Evolutionary conservation across 192 early-diverging fungal species (phyloP).

Genomic region (Coemansia sp.): DNA sequence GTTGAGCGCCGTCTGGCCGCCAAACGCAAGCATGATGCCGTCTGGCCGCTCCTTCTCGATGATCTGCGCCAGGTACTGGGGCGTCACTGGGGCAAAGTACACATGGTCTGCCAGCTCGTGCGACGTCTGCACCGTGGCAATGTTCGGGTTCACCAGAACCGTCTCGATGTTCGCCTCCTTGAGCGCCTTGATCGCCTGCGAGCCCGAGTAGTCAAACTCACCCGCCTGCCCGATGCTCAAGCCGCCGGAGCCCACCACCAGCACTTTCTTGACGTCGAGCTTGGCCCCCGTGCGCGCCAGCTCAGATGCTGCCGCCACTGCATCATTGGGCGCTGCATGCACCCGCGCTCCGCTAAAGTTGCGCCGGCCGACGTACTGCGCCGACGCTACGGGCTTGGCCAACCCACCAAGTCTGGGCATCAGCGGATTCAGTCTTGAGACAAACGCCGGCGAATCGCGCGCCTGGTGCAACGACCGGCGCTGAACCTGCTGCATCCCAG

Average conservation of each 20-base stretch:
- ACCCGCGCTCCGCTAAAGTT: constrained; percentile 34
- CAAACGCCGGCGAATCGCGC: background rate
- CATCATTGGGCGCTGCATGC: constrained; percentile 23
- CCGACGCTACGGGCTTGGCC: background rate
- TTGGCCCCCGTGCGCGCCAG: constrained; percentile 52
- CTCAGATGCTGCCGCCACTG: constrained; percentile 37
- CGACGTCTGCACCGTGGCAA: constrained; percentile 97
- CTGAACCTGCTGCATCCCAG: background rate
- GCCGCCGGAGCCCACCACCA: constrained; percentile 94
- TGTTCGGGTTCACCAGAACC: constrained; percentile 98
- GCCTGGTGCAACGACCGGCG: background rate
- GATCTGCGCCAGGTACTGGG: constrained; percentile 88
- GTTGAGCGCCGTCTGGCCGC: constrained; percentile 95
- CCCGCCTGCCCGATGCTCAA: constrained; percentile 96
- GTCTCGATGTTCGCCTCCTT: constrained; percentile 90
- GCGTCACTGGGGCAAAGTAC: constrained; percentile 94
- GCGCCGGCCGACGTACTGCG: constrained; percentile 32
- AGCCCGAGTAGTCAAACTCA: constrained; percentile 98
- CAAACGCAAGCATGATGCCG: constrained; percentile 93
- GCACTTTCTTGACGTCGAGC: constrained; percentile 76
- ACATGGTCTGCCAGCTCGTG: constrained; percentile 89
- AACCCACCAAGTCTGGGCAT: background rate
- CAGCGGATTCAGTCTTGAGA: background rate
- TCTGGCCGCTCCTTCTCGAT: constrained; percentile 94
- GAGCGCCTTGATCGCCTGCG: constrained; percentile 97